Evolutionary conservation across 2,329 filamentous ascomycete species (phyloP).

Genomic region (Grosmannia huntii): DNA sequence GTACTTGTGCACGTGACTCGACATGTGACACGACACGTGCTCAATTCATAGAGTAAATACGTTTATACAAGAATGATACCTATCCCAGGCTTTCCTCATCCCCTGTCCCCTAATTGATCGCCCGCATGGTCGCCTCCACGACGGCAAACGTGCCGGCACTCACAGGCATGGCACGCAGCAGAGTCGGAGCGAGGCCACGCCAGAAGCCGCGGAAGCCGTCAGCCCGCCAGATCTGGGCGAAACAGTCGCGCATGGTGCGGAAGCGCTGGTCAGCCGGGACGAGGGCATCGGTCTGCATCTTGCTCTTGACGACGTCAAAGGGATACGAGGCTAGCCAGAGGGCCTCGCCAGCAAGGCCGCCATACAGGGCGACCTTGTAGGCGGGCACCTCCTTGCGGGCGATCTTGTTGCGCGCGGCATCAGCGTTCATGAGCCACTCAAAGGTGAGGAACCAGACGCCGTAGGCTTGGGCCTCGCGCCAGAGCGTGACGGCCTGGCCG

Average conservation of each 20-base stretch:
- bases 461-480: constrained; percentile 88
- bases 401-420: constrained; percentile 65
- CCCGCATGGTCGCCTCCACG: constrained; percentile 53
- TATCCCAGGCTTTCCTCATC: not conserved
- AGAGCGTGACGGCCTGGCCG: constrained; percentile 71
- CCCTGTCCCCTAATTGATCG: constrained; percentile 31
- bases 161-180: constrained; percentile 92
- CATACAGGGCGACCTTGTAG: constrained; percentile 83
- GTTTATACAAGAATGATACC: no score
- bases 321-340: constrained; percentile 92
- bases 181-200: constrained; percentile 83
- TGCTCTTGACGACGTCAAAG: constrained; percentile 96
- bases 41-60: no score
- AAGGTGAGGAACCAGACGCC: constrained; percentile 92
- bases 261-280: constrained; percentile 53
- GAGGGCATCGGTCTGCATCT: constrained; percentile 98
- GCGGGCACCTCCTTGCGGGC: constrained; percentile 65
- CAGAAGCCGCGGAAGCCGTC: constrained; percentile 82
- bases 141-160: constrained; percentile 96
- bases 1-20: no score
- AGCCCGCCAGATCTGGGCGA: constrained; percentile 63
- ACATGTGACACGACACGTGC: not conserved
- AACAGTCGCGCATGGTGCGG: constrained; percentile 77
- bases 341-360: constrained; percentile 83
- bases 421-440: constrained; percentile 90